Conservation (phyloP, 1,139 yeast species). For the Debaryomyces subglobosus region DNA sequence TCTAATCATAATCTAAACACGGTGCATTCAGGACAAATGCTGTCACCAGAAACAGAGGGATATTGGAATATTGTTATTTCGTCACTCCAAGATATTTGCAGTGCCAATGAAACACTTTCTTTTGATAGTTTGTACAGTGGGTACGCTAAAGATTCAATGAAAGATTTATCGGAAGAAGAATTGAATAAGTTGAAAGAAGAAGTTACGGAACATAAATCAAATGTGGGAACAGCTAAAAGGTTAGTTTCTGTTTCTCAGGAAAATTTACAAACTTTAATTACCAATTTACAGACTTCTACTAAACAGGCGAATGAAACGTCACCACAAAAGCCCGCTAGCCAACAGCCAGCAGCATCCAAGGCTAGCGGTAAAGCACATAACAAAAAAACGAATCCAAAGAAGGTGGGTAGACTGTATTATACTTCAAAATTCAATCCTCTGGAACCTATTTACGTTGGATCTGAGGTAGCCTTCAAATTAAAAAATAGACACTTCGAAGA, state of each 20-base stretch:
- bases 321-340: conserved; percentile 14
- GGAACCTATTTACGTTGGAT: conserved; percentile 64
- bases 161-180: conserved; percentile 31
- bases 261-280: conserved; percentile 37
- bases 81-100: conserved; percentile 68
- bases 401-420: conserved; percentile 45
- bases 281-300: conserved; percentile 19
- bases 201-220: conserved; percentile 55
- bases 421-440: conserved; percentile 57
- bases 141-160: conserved; percentile 23
- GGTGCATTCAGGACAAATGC: conserved; percentile 5
- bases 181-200: conserved; percentile 43
- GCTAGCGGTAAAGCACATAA: conserved; percentile 15
- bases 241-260: conserved; percentile 45
- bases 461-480: conserved; percentile 88
- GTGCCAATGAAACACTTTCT: conserved; percentile 55
- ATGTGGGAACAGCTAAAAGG: conserved; percentile 58
- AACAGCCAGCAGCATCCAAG: conserved; percentile 3
- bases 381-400: conserved; percentile 30
- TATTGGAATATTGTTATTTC: conserved; percentile 71
- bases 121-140: conserved; percentile 50
- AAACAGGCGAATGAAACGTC: conserved; percentile 9
- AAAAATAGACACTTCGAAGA: conserved; percentile 72
- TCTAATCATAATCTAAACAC: background rate
- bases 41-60: conserved; percentile 45